Conservation (phyloP, 2,329 filamentous ascomycete genomes). For the Tothia fuscella region DNA sequence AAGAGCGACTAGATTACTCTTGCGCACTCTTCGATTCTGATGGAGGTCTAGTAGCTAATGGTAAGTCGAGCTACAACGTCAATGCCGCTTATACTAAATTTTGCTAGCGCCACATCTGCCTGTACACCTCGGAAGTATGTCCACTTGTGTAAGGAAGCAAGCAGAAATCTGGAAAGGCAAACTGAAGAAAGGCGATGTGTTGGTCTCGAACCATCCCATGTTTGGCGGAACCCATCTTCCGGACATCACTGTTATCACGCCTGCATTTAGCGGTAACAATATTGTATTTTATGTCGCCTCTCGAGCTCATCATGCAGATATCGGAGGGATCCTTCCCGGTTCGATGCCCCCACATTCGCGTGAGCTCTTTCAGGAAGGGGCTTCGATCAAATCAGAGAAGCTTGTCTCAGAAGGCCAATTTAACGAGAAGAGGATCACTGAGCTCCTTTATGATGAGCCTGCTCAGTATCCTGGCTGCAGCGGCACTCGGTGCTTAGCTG, state of each 20-base stretch:
- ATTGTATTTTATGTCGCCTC: slow-evolving; percentile 77
- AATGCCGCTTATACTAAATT: neutral
- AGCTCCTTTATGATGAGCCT: slow-evolving; percentile 61
- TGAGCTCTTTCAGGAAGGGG: slow-evolving; percentile 45
- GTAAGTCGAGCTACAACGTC: slow-evolving; percentile 16
- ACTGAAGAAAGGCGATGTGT: slow-evolving; percentile 65
- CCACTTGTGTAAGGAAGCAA: slow-evolving; percentile 69
- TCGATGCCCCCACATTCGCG: slow-evolving; percentile 71
- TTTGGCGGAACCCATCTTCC: slow-evolving; percentile 75
- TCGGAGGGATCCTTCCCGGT: slow-evolving; percentile 70
- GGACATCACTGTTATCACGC: slow-evolving; percentile 71
- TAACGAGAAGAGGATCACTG: slow-evolving; percentile 62
- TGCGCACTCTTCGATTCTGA: slow-evolving; percentile 69
- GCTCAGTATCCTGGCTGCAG: slow-evolving; percentile 64
- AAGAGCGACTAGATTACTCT: slow-evolving; percentile 72
- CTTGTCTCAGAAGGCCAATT: slow-evolving; percentile 67
- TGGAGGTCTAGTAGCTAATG: slow-evolving; percentile 66
- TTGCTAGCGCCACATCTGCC: slow-evolving; percentile 58
- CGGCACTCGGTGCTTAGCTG: slow-evolving; percentile 65
- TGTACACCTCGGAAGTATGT: slow-evolving; percentile 73
- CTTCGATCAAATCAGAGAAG: slow-evolving; percentile 46
- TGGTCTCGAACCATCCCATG: slow-evolving; percentile 76
- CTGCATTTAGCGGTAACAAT: slow-evolving; percentile 61
- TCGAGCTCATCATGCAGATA: slow-evolving; percentile 71
- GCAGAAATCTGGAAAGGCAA: slow-evolving; percentile 70